Evolutionary conservation across 2,329 filamentous ascomycete species (phyloP).

Genomic region (Fusarium sp.): DNA sequence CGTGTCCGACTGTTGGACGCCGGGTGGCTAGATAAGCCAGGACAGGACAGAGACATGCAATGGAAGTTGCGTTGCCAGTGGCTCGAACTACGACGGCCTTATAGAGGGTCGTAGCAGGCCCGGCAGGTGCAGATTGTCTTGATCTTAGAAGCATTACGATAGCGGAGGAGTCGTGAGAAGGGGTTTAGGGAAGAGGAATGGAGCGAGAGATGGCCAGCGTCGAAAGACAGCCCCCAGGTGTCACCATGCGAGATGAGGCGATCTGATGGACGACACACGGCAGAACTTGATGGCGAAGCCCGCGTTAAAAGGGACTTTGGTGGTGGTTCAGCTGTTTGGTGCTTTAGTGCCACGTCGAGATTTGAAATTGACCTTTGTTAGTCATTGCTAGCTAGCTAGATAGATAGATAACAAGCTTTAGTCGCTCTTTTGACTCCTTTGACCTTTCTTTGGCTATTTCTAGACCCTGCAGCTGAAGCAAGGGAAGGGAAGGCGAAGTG

Average conservation of each 20-base stretch:
- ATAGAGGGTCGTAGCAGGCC: constrained; percentile 37
- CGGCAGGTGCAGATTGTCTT: constrained; percentile 47
- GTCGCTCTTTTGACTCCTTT: constrained; percentile 38
- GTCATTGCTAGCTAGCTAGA: constrained; percentile 44
- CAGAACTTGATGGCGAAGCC: constrained; percentile 13
- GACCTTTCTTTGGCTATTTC: too few species aligned
- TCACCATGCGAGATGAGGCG: constrained; percentile 12
- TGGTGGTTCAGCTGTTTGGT: constrained; percentile 26
- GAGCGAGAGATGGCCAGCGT: constrained; percentile 16
- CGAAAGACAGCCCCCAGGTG: constrained; percentile 9
- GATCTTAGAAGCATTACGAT: constrained; percentile 43
- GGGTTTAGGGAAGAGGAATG: constrained; percentile 16
- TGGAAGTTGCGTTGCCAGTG: constrained; percentile 35
- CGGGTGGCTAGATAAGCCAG: constrained; percentile 32
- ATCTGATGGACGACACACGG: constrained; percentile 23
- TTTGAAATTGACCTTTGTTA: constrained; percentile 41
- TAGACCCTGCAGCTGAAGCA: background rate
- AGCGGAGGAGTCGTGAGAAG: constrained; percentile 27
- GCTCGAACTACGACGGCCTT: constrained; percentile 34
- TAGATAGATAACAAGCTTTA: constrained; percentile 37
- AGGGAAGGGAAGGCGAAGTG: background rate
- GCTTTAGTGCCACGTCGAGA: constrained; percentile 32
- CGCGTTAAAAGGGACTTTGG: constrained; percentile 17
- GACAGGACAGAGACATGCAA: constrained; percentile 35
- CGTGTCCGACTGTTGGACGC: constrained; percentile 40